Evolutionary conservation across 2,329 filamentous ascomycete genomes (phyloP).

Genomic region (Aureobasidium vineae): DNA sequence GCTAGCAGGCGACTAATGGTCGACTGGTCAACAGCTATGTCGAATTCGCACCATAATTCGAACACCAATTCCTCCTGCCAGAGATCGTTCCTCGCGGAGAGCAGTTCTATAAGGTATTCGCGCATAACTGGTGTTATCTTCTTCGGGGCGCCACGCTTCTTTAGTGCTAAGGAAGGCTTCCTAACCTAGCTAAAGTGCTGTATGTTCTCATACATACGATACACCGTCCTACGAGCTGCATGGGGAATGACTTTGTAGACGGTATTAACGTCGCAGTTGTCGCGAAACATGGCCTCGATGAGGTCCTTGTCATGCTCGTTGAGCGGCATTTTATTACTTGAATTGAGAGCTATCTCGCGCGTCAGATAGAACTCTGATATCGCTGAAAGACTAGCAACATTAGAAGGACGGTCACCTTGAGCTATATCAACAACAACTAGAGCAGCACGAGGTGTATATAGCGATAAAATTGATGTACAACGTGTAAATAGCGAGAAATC

Average conservation of each 20-base stretch:
- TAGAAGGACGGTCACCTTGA: no score
- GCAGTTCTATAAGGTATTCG: neutral
- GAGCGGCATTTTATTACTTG: no score
- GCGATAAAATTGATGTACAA: no score
- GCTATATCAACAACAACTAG: no score
- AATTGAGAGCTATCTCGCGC: no score
- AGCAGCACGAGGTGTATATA: no score
- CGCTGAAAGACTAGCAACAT: no score
- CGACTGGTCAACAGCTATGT: neutral
- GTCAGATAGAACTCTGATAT: no score
- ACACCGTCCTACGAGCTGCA: neutral
- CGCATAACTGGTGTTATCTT: neutral
- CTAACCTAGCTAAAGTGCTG: no score
- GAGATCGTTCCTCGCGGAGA: neutral
- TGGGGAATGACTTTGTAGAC: neutral
- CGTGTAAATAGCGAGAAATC: no score
- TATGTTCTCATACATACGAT: no score
- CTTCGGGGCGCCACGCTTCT: neutral
- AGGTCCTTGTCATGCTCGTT: neutral
- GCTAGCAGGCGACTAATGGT: neutral
- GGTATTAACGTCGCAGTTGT: neutral
- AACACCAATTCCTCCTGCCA: neutral
- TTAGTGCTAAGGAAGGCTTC: neutral
- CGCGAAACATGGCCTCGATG: neutral
- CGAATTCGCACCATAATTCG: neutral